phyloP scores from a whole-genome alignment of 139 green algal genomes.

The Limnomonas spitsbergensis region DNA sequence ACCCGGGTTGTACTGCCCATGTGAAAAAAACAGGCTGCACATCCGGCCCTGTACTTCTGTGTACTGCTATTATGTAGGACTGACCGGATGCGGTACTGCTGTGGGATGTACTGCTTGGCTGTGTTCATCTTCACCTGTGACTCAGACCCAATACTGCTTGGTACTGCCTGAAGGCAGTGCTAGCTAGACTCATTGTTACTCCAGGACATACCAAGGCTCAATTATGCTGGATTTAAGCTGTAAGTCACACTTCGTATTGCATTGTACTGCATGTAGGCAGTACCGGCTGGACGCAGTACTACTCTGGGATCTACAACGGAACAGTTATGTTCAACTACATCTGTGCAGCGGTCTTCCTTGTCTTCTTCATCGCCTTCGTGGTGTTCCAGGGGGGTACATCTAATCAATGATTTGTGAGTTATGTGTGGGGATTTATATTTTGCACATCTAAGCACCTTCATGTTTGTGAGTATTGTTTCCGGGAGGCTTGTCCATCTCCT shows the following conservation, averaged over 20 bases:
- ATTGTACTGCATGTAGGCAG: neutral
- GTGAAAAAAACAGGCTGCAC: too few relatives aligned
- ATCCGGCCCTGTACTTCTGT: too few relatives aligned
- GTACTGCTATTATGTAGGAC: too few relatives aligned
- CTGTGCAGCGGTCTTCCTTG: neutral
- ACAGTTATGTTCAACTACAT: constrained; percentile 8
- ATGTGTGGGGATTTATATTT: too few relatives aligned
- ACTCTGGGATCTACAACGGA: constrained; percentile 1
- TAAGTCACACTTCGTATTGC: neutral
- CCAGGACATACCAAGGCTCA: neutral
- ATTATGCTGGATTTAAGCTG: too few relatives aligned
- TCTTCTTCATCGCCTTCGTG: constrained; percentile 13
- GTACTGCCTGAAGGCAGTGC: neutral
- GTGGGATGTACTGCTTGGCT: neutral
- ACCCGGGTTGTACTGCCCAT: too few relatives aligned
- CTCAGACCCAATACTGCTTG: neutral
- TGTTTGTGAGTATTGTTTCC: too few relatives aligned
- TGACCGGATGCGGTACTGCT: neutral
- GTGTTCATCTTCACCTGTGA: neutral
- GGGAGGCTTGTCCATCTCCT: too few relatives aligned
- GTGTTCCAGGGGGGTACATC: constrained; percentile 18
- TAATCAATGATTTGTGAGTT: neutral
- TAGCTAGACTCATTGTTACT: neutral
- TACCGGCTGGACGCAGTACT: neutral
- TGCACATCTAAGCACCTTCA: too few relatives aligned